A percentile compares a stretch with the other conserved stretches of the same genome.
These are phyloP conservation scores for Triticum turgidum DNA, from an alignment of 176 grass and related monocot species.

Conservation along the genomic window DNA sequence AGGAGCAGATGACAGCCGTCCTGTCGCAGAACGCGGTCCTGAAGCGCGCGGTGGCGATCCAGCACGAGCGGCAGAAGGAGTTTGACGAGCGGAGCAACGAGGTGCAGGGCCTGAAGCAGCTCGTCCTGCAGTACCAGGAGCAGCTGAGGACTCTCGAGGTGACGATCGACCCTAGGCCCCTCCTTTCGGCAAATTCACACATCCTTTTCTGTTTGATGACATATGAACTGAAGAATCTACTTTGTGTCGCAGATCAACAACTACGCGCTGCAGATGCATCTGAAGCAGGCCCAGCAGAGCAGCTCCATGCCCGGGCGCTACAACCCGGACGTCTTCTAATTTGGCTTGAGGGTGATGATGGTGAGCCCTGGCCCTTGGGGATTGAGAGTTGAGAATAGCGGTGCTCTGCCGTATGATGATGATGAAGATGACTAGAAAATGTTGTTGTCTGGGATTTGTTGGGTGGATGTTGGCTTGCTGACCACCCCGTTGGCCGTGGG, in stretches of 20 bases:
- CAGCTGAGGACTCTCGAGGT: conserved; percentile 83
- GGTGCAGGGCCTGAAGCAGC: conserved; percentile 70
- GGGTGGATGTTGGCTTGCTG: background rate
- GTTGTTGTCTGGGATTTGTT: background rate
- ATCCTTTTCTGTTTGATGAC: background rate
- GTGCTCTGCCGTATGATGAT: conserved; percentile 20
- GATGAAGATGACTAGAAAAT: background rate
- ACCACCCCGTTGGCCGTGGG: background rate
- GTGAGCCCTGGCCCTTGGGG: background rate
- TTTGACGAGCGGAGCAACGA: conserved; percentile 57
- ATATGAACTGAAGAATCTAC: background rate
- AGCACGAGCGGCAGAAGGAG: conserved; percentile 84
- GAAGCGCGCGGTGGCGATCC: conserved; percentile 81
- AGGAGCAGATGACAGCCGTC: conserved; percentile 63
- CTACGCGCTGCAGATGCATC: conserved; percentile 76
- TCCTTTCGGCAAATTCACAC: background rate
- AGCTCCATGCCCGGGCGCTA: conserved; percentile 64
- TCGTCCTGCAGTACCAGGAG: conserved; percentile 80
- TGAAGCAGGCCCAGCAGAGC: conserved; percentile 84
- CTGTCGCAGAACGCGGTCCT: conserved; percentile 65
- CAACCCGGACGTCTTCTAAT: conserved; percentile 74
- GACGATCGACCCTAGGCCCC: background rate
- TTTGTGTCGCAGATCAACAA: conserved; percentile 65
- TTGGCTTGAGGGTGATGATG: background rate
- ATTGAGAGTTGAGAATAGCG: background rate